Evolutionary conservation across 2,329 filamentous ascomycete species (phyloP).

Genomic region (Xylaria sp.): DNA sequence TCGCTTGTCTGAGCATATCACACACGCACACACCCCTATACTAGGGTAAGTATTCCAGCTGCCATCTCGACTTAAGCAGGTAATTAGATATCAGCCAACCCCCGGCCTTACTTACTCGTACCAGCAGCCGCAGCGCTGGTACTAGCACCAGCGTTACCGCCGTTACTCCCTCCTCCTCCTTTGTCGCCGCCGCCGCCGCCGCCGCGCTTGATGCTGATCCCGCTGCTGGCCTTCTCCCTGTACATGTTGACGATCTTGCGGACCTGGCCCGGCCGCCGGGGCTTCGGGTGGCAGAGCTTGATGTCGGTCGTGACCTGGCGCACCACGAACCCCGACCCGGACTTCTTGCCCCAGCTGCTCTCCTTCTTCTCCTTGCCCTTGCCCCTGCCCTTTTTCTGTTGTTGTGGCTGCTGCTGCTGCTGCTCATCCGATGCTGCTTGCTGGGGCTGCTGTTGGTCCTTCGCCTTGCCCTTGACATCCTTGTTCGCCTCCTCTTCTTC

Average conservation of each 20-base stretch:
- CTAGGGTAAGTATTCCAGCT: no score
- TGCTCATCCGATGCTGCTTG: not conserved
- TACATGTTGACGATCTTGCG: slow-evolving; percentile 39
- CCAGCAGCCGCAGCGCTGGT: not conserved
- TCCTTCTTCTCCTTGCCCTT: slow-evolving; percentile 22
- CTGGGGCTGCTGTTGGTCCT: not conserved
- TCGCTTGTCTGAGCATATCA: not conserved
- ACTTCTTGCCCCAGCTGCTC: slow-evolving; percentile 33
- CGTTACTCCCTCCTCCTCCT: slow-evolving; percentile 15
- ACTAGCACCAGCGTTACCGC: slow-evolving; percentile 12
- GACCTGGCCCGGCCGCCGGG: slow-evolving; percentile 35
- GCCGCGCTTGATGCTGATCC: slow-evolving; percentile 7
- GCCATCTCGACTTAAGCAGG: no score
- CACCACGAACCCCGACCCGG: slow-evolving; percentile 39
- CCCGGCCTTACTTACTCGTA: slow-evolving; percentile 1
- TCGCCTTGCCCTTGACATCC: slow-evolving; percentile 24
- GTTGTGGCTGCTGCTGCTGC: no score
- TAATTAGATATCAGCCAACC: no score
- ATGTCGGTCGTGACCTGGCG: slow-evolving; percentile 32
- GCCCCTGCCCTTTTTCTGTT: slow-evolving; percentile 20
- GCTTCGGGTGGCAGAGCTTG: slow-evolving; percentile 34
- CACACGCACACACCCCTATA: not conserved
- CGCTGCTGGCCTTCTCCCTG: slow-evolving; percentile 33
- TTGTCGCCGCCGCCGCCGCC: no score
- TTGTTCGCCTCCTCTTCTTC: slow-evolving; percentile 17